These are phyloP conservation scores for Marasmius tenuissimus DNA, from an alignment of 1,284 basidiomycete species.

Conservation along the genomic window DNA sequence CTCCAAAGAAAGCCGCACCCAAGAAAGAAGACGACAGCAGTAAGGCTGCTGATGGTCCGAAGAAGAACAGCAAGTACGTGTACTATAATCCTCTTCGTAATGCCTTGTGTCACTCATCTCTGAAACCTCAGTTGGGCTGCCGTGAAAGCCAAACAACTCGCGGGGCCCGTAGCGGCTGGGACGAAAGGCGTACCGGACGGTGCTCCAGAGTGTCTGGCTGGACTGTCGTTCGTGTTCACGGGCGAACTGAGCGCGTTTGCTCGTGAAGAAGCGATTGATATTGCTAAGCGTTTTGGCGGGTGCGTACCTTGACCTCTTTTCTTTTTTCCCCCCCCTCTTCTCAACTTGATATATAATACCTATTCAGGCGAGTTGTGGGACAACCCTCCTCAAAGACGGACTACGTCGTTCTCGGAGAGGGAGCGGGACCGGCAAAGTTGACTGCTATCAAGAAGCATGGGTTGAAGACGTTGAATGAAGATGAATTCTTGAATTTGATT, in stretches of 20 bases:
- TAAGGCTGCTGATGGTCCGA: constrained; percentile 15
- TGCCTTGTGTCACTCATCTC: background rate
- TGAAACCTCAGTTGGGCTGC: constrained; percentile 55
- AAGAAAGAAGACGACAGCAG: background rate
- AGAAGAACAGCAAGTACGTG: constrained; percentile 30
- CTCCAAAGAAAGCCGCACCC: background rate
- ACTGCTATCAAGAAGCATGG: constrained; percentile 81
- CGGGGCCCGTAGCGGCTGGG: constrained; percentile 76
- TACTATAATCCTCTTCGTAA: background rate
- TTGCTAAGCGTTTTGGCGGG: constrained; percentile 94
- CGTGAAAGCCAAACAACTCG: constrained; percentile 62
- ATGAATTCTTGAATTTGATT: constrained; percentile 86
- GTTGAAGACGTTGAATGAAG: constrained; percentile 81
- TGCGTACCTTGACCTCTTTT: constrained; percentile 35
- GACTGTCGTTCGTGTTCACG: constrained; percentile 93
- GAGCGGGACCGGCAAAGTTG: constrained; percentile 88
- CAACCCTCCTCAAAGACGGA: constrained; percentile 91
- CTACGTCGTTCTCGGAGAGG: constrained; percentile 87
- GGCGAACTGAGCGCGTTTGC: constrained; percentile 89
- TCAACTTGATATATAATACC: background rate
- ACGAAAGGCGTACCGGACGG: constrained; percentile 84
- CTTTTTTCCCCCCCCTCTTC: too few relatives aligned
- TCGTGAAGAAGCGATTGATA: constrained; percentile 84
- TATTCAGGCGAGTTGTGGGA: constrained; percentile 74
- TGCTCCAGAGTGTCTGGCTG: constrained; percentile 79